Evolutionary conservation across 2,329 filamentous ascomycete genomes (phyloP), one percentile per base, ranked within the genome.

Genomic region (Periconia sp.): DNA sequence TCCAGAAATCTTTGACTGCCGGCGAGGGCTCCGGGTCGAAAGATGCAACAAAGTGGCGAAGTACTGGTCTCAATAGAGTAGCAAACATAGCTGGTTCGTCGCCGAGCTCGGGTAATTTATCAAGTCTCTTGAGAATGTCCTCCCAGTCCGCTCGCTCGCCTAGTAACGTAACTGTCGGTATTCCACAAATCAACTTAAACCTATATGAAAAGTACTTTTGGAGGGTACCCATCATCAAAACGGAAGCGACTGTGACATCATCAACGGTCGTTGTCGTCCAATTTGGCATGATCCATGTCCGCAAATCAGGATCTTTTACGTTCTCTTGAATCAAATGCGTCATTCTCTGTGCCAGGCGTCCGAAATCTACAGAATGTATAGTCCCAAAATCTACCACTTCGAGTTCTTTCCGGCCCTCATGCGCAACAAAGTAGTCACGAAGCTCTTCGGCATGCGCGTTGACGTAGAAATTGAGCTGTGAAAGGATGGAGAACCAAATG

Each of bases 201-300:
- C 11, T 42, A 56, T 76, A 79, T 0, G 45, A 49, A 53, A 83
- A 84, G 57, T 81, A 83, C 18, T 77, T 72, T 58, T 82, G 76
- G 69, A 82, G 65, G 0, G 75, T 65, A 2, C 76, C 79, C 80
- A 84, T 83, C 70, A 84, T 78, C 1, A 82, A 43, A 2, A 83
- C 68, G 0, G 76, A 68, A 0, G 77, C 77, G 1, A 77, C 71
- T 0, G 76, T 65, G 6, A 61, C 60, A 60, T 85, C 82, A 0
- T 59, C 60, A 1, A 71, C 54, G 0, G 74, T 78, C 0, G 81
- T 84, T 0, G 82, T 85, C 3, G 70, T 76, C 57, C 84, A 85
- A 2, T 66, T 55, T 0, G 81, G 82, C 59, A 83, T 72, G n/a
- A 85, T 71, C 80, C 81, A 84, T 1, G 68, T 59, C 3, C 70